Base-by-base conservation (phyloP, 83 land plant genomes). In the Picea abies region DNA sequence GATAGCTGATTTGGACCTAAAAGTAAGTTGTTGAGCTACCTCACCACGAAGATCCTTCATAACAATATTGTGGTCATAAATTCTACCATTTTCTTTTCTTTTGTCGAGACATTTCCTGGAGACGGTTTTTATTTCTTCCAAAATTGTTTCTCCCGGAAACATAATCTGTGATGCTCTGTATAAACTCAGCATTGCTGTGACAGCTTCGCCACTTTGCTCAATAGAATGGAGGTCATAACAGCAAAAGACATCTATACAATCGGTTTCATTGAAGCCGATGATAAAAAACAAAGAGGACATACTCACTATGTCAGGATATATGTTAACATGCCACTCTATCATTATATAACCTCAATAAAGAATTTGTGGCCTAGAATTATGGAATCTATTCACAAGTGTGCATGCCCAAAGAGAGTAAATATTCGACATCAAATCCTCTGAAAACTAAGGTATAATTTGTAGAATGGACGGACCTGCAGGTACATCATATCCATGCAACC, bases 141-240 rank as follows among this genome's bases (percentile, higher is more conserved):
- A 83, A 58, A 81, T 78, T 0, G 20, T 20, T 79, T 95, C 98
- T 71, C 83, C 83, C 26, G 93, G 87, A 61, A 85, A 79, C 16
- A 82, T 82, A 19, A 86, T 79, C 56, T 94, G 87, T 17, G 96
- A 90, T 44, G 9, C 49, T 44, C 1, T 44, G 49, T 5, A 7
- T 0, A 44, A 44, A 44, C 49, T 44, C 49, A 7, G 49, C 49
- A 44, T 44, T 44, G 49, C 9, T 7, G 8, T 44, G 8, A 44
- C 49, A 44, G 49, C 49, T 44, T 44, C 1, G 49, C 49, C 49
- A 44, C 49, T 44, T 44, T 5, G 9, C 7, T 44, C 1, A 1
- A 44, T 44, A 44, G 49, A 44, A 44, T 44, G 49, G 49, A 44
- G 8, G 8, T 44, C 49, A 44, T 44, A 8, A 44, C 49, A 5